Conservation (phyloP, 768 basidiomycete genomes). For the Amylocystis lapponica region DNA sequence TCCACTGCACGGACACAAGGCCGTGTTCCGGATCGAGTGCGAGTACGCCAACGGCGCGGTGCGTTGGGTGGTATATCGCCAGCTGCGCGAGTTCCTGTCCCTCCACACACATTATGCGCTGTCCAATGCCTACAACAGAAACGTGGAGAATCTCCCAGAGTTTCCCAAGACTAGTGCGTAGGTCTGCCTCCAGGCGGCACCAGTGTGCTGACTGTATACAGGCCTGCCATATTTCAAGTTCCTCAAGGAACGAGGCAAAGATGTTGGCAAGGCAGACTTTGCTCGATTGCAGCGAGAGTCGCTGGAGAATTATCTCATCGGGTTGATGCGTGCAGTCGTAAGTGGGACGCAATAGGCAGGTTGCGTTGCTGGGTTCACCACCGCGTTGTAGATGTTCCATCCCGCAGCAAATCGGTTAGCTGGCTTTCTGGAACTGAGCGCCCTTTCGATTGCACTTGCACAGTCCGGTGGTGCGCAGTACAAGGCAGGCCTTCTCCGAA, state of each 20-base stretch:
- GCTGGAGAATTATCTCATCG: constrained; percentile 84
- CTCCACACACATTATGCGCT: constrained; percentile 87
- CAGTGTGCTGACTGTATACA: constrained; percentile 29
- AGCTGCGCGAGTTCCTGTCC: constrained; percentile 86
- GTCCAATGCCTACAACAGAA: constrained; percentile 72
- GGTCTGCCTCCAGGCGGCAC: background rate
- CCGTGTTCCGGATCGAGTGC: constrained; percentile 89
- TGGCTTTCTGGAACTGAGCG: constrained; percentile 88
- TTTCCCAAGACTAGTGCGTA: constrained; percentile 78
- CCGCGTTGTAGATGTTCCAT: constrained; percentile 88
- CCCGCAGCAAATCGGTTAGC: constrained; percentile 86
- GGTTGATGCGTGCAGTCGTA: constrained; percentile 86
- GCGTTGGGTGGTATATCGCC: constrained; percentile 94
- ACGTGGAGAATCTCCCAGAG: constrained; percentile 77
- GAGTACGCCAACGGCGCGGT: constrained; percentile 92
- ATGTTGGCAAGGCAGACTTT: constrained; percentile 65
- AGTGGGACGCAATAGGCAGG: background rate
- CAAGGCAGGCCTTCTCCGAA: constrained; percentile 80
- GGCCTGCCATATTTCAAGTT: constrained; percentile 91
- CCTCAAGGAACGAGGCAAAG: constrained; percentile 49
- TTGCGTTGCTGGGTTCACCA: too few relatives aligned
- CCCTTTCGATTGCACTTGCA: constrained; percentile 77
- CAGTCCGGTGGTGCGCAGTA: constrained; percentile 80
- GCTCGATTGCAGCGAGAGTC: constrained; percentile 76
- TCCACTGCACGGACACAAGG: constrained; percentile 68